Conservation (phyloP, 2,329 filamentous ascomycete genomes). For the Purpureocillium takamizusanense region DNA sequence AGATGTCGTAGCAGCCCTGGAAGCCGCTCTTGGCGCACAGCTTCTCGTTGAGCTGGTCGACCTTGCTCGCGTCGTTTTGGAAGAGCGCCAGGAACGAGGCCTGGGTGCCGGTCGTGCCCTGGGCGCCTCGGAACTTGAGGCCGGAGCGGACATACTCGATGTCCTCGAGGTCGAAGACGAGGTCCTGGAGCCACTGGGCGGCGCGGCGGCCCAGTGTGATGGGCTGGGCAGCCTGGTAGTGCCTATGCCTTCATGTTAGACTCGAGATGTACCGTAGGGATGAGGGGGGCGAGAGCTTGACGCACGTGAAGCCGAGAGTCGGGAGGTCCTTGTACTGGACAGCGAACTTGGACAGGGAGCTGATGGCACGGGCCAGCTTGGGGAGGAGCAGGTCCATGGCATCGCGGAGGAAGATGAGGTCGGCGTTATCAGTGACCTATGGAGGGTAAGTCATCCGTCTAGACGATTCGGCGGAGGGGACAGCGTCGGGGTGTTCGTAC, state of each 20-base stretch:
- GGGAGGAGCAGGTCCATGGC: constrained; percentile 67
- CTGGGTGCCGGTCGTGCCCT: constrained; percentile 64
- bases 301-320: constrained; percentile 60
- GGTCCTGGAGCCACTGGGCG: constrained; percentile 61
- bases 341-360: constrained; percentile 65
- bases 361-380: constrained; percentile 71
- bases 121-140: constrained; percentile 66
- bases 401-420: constrained; percentile 57
- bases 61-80: constrained; percentile 36
- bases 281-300: too few relatives aligned
- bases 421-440: constrained; percentile 67
- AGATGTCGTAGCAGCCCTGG: constrained; percentile 39
- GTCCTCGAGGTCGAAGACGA: constrained; percentile 59
- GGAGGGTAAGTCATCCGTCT: constrained; percentile 27
- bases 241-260: constrained; percentile 2
- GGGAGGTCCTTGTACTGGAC: constrained; percentile 60
- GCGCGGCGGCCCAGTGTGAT: constrained; percentile 13
- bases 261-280: too few relatives aligned
- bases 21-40: constrained; percentile 49
- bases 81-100: constrained; percentile 55
- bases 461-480: background rate
- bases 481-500: too few relatives aligned
- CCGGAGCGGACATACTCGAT: constrained; percentile 60
- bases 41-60: constrained; percentile 44
- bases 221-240: constrained; percentile 5